Conservation (phyloP, 768 basidiomycete species). For the Pisolithus orientalis region DNA sequence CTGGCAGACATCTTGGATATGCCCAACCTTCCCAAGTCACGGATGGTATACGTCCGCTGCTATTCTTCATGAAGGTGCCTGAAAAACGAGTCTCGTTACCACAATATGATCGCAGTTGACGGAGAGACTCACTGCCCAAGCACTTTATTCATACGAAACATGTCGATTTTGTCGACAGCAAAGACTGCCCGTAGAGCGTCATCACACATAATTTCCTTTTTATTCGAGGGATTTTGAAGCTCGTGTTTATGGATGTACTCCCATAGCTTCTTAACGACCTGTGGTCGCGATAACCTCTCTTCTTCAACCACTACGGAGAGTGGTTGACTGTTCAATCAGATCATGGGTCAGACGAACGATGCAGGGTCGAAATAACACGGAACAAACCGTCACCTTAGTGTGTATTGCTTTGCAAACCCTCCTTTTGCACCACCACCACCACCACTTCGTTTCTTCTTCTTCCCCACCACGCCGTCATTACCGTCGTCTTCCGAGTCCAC, state of each 20-base stretch:
- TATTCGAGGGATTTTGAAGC: constrained; percentile 82
- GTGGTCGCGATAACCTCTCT: constrained; percentile 73
- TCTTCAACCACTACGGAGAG: constrained; percentile 63
- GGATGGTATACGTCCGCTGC: background rate
- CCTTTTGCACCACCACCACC: constrained; percentile 46
- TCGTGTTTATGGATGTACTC: constrained; percentile 76
- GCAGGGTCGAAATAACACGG: constrained; percentile 1
- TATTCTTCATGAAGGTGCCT: constrained; percentile 29
- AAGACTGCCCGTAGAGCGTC: constrained; percentile 67
- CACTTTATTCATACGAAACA: constrained; percentile 95
- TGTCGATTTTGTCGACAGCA: constrained; percentile 74
- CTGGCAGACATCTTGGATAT: background rate
- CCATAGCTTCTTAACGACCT: constrained; percentile 90
- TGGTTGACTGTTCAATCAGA: constrained; percentile 47
- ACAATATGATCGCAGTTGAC: background rate
- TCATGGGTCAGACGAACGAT: constrained; percentile 1
- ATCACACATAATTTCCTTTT: constrained; percentile 83
- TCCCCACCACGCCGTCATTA: constrained; percentile 33
- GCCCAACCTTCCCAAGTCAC: too few species aligned
- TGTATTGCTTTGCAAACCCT: constrained; percentile 75
- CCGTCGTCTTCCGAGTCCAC: constrained; percentile 47
- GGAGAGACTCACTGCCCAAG: constrained; percentile 56
- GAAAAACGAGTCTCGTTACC: background rate
- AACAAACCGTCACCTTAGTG: constrained; percentile 49
- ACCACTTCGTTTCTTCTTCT: constrained; percentile 46